Evolutionary conservation across 2,329 filamentous ascomycete species (phyloP).

Genomic region (Fusarium proliferatum): DNA sequence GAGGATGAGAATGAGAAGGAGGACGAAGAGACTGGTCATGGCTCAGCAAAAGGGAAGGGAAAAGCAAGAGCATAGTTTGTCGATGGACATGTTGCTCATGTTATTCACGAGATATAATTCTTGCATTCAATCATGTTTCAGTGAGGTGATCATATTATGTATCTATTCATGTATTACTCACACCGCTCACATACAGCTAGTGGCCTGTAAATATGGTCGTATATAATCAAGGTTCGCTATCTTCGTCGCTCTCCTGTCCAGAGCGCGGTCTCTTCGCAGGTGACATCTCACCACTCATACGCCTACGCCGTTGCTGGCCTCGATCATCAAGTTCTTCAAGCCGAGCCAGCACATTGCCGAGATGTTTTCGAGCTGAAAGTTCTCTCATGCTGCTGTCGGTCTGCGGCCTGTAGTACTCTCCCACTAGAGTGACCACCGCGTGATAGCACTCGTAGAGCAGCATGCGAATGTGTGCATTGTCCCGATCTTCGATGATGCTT

Average conservation of each 20-base stretch:
- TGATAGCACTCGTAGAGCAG: constrained; percentile 70
- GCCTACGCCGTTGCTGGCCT: constrained; percentile 45
- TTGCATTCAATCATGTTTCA: background rate
- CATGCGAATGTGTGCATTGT: constrained; percentile 58
- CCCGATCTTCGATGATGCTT: constrained; percentile 55
- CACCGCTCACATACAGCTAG: background rate
- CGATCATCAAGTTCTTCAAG: constrained; percentile 56
- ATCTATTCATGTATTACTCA: constrained; percentile 4
- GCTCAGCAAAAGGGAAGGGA: constrained; percentile 16
- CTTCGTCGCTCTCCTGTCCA: constrained; percentile 33
- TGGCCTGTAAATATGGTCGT: background rate
- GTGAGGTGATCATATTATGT: constrained; percentile 12
- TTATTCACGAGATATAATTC: background rate
- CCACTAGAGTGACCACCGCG: constrained; percentile 62
- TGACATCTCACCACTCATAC: constrained; percentile 55
- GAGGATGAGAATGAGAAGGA: constrained; percentile 58
- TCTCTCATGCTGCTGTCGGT: constrained; percentile 61
- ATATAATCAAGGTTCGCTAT: constrained; percentile 19
- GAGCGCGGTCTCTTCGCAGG: constrained; percentile 58
- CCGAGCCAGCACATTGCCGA: constrained; percentile 59
- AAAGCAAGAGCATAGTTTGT: background rate
- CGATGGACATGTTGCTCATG: background rate
- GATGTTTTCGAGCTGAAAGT: constrained; percentile 62
- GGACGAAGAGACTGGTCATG: constrained; percentile 22
- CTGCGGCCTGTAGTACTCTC: constrained; percentile 65